Base-by-base conservation (phyloP, 2,329 filamentous ascomycete species). In the Diaporthe citriasiana region DNA sequence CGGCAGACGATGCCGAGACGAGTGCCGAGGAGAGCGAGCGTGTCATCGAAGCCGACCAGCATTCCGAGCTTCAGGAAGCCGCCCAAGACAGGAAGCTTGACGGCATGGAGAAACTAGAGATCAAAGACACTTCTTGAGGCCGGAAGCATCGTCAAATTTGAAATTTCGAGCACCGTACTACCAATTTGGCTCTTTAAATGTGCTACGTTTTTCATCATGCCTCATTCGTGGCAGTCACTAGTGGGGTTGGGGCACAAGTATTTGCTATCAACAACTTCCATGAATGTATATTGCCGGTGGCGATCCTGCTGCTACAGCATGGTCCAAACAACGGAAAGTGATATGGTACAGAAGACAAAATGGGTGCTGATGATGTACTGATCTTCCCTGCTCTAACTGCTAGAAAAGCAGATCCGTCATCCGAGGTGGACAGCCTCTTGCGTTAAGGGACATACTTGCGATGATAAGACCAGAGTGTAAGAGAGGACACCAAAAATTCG, bases 1-100 rank as follows among this genome's bases (percentile, higher is more conserved):
- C 72, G 3, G 82, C 82, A 4, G 80, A 80, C 3, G 81, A 80
- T 1, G 78, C 76, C 1, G 78, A 82, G 2, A 79, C 76, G 0
- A 79, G 78, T 3, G 74, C 73, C 1, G 75, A 75, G 6, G 78
- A 77, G 55, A 75, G 77, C 1, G 78, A 81, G 4, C 80, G 81
- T 4, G 78, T 78, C 0, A 75, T 77, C 17, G 78, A 79, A 12
- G 30, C 27, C 15, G 30, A n/a, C 40, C 45, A 40, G n/a, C 50
- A n/a, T 9, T 35, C 51, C 30, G 57, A 56, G 19, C 12, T 25
- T n/a, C 30, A 60, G n/a, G 53, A 33, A 19, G 71, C 40, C 57
- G 40, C 51, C 13, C 19, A 17, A 59, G 77, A 27, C 30, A 40
- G 71, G 53, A 75, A 15, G 70, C 57, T 45, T 68, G 72, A 55